Conservation (phyloP, 768 basidiomycete species). For the Phylloporus arenicola region DNA sequence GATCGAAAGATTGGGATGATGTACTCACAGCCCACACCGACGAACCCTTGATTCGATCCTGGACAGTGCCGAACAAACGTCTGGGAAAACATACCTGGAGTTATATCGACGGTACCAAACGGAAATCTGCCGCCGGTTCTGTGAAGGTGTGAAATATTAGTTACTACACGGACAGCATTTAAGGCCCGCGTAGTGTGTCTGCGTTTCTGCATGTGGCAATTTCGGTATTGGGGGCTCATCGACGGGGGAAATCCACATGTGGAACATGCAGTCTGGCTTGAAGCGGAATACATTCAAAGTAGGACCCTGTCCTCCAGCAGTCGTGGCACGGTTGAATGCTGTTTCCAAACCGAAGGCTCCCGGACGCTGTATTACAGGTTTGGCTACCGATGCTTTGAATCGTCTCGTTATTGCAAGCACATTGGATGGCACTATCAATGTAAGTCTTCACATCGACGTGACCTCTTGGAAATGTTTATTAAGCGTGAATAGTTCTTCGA, state of each 20-base stretch:
- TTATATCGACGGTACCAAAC: slow-evolving; percentile 45
- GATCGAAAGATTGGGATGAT: slow-evolving; percentile 97
- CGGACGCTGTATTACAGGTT: slow-evolving; percentile 65
- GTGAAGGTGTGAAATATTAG: slow-evolving; percentile 56
- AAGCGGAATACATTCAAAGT: slow-evolving; percentile 72
- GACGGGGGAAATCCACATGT: slow-evolving; percentile 77
- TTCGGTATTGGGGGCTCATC: slow-evolving; percentile 86
- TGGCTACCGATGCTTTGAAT: slow-evolving; percentile 85
- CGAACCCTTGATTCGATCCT: slow-evolving; percentile 78
- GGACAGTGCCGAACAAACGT: slow-evolving; percentile 80
- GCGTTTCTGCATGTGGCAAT: slow-evolving; percentile 92
- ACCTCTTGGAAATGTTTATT: neutral
- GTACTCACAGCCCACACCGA: slow-evolving; percentile 86
- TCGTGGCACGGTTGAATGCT: slow-evolving; percentile 39
- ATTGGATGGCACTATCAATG: slow-evolving; percentile 84
- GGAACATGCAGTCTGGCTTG: slow-evolving; percentile 96
- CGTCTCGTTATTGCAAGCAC: slow-evolving; percentile 77
- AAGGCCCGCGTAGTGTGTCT: slow-evolving; percentile 53
- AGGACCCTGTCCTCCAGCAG: slow-evolving; percentile 56
- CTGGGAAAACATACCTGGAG: slow-evolving; percentile 71
- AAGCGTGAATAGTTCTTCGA: slow-evolving; percentile 76
- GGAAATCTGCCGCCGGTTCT: slow-evolving; percentile 50
- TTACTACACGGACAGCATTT: neutral
- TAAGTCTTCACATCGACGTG: slow-evolving; percentile 34
- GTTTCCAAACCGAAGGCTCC: slow-evolving; percentile 38